Evolutionary conservation across 306 rosid species (phyloP), one percentile per base, ranked within the genome.

Genomic region (Casuarina glauca): DNA sequence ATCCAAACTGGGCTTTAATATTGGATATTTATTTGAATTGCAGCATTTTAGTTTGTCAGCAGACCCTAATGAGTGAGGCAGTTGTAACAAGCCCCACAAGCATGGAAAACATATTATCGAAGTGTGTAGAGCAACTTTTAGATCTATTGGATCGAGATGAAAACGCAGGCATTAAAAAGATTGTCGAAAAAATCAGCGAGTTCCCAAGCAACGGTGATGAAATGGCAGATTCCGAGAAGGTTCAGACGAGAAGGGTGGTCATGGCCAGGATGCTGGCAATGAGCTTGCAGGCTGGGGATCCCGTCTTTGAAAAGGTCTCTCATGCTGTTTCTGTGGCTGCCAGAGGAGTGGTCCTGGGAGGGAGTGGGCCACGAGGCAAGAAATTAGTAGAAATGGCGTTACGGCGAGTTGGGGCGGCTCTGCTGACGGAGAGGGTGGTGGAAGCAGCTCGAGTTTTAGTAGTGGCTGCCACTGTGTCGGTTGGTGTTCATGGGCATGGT

Each of bases 281-380:
- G 90, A 92, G 97, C 85, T 74, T 95, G 81, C 97, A 91, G 81
- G 90, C 97, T 46, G 99, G 93, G 77, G 97, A 95, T 72, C 83
- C 91, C 1, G 93, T 95, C 73, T 92, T 95, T 82, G 96, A 89
- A 78, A 95, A 83, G 85, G 97, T 95, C 50, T 84, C 86, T 3
- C 83, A 52, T 38, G 88, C 97, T 1, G 90, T 89, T 38, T 91
- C 88, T 67, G 32, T 62, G 76, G 92, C 97, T 66, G 76, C 88
- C 44, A 89, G 99, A 15, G 97, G 91, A 45, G 89, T 86, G 8
- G 80, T 88, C 78, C 91, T 95, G 1, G 97, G 96, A 0, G 99
- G 99, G 54, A 89, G 83, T 8, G 97, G 97, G 4, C 41, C 72
- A 9, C 55, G 15, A 3, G 99, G 99, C 75, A 91, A 79, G 77